phyloP scores from a whole-genome alignment of 1,284 basidiomycete species.

The Ceratobasidium theobromae region DNA sequence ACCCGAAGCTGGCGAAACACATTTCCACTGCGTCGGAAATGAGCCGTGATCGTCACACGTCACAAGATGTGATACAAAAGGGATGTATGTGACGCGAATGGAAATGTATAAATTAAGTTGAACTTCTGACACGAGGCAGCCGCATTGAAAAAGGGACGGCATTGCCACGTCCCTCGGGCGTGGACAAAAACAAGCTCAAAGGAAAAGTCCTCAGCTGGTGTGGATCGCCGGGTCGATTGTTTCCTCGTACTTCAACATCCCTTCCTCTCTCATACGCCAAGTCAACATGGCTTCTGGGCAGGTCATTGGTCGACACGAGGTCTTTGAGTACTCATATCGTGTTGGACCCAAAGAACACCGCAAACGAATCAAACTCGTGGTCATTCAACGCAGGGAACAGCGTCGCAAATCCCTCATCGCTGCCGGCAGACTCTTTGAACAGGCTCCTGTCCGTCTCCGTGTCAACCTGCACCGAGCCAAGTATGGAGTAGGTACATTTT shows the following conservation, averaged over 20 bases:
- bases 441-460: slow-evolving; percentile 7
- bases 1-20: not conserved
- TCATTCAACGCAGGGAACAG: slow-evolving; percentile 24
- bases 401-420: slow-evolving; percentile 16
- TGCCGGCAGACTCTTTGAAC: not conserved
- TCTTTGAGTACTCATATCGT: slow-evolving; percentile 14
- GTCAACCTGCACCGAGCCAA: slow-evolving; percentile 18
- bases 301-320: slow-evolving; percentile 24
- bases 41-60: slow-evolving; percentile 1
- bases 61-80: not conserved
- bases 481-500: slow-evolving; percentile 7
- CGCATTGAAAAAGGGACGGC: not conserved
- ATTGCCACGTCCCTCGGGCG: not conserved
- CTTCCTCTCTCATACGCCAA: not conserved
- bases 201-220: not conserved
- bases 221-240: not conserved
- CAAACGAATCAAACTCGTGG: slow-evolving; percentile 28
- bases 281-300: slow-evolving; percentile 6
- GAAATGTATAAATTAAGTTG: not conserved
- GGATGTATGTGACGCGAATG: not conserved
- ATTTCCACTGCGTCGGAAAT: not conserved
- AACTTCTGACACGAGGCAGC: not conserved
- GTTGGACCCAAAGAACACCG: slow-evolving; percentile 6
- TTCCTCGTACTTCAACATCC: not conserved
- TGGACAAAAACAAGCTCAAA: not conserved